Conservation (phyloP, 257 asterid genomes). For the Nicotiana tomentosiformis region DNA sequence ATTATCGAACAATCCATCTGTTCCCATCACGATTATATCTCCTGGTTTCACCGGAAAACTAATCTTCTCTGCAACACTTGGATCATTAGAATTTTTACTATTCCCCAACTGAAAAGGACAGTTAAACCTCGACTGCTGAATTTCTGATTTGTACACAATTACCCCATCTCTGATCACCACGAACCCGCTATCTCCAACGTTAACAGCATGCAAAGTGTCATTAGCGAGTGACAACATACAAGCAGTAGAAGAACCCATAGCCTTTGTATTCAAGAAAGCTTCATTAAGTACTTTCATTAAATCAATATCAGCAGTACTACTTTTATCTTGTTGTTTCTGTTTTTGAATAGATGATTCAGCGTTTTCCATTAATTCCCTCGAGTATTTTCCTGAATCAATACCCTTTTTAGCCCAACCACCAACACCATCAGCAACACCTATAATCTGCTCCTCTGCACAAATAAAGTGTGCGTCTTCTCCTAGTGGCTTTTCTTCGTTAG, state of each 20-base stretch:
- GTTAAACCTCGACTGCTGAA: constrained; percentile 26
- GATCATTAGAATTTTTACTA: neutral
- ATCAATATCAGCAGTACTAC: neutral
- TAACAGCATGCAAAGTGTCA: constrained; percentile 22
- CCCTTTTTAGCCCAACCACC: constrained; percentile 29
- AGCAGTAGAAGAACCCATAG: constrained; percentile 31
- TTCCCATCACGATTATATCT: constrained; percentile 35
- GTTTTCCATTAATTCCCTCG: constrained; percentile 28
- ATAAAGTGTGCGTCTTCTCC: constrained; percentile 37
- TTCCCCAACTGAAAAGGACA: constrained; percentile 33
- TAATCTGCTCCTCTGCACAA: constrained; percentile 2
- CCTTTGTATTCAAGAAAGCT: constrained; percentile 17
- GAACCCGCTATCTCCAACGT: constrained; percentile 42
- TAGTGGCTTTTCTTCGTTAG: neutral
- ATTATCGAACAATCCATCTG: constrained; percentile 51
- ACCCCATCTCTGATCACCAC: constrained; percentile 24
- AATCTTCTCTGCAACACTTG: constrained; percentile 19
- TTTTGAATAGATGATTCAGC: neutral
- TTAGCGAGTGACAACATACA: constrained; percentile 26
- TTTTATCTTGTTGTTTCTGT: neutral
- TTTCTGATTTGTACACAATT: constrained; percentile 15
- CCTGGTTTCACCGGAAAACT: constrained; percentile 19
- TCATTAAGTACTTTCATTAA: constrained; percentile 9
- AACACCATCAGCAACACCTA: constrained; percentile 44
- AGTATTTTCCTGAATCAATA: constrained; percentile 30